Conservation (phyloP, 345 rosid genomes). For the Salix koriyanagi region DNA sequence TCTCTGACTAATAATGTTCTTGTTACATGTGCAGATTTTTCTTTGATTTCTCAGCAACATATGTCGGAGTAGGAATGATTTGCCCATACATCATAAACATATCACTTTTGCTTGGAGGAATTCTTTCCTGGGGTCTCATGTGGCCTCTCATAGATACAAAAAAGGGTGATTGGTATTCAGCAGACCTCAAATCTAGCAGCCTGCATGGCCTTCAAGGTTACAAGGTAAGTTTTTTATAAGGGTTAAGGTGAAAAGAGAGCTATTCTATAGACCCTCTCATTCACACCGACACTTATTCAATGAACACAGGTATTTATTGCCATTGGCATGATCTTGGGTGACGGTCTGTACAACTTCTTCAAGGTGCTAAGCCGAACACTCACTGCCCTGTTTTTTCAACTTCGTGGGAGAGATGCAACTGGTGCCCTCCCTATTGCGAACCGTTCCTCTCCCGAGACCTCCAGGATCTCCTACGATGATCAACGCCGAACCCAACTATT, state of each 20-base stretch:
- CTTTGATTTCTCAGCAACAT: constrained; percentile 43
- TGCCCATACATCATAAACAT: constrained; percentile 29
- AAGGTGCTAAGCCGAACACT: constrained; percentile 24
- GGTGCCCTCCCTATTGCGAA: constrained; percentile 11
- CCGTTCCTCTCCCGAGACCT: neutral
- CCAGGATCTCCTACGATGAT: constrained; percentile 10
- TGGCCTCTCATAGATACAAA: constrained; percentile 28
- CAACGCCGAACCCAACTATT: constrained; percentile 28
- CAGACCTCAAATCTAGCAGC: constrained; percentile 1
- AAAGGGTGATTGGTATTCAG: constrained; percentile 26
- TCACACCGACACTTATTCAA: neutral
- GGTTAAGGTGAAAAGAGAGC: neutral
- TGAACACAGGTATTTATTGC: constrained; percentile 29
- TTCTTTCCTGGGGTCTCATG: constrained; percentile 35
- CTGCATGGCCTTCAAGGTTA: constrained; percentile 31
- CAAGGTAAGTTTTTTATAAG: constrained; percentile 3
- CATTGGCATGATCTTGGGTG: constrained; percentile 30
- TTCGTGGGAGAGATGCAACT: neutral
- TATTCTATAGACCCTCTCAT: neutral
- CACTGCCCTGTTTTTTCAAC: constrained; percentile 12
- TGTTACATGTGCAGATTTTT: constrained; percentile 18
- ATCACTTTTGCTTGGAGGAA: constrained; percentile 27
- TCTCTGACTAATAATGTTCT: neutral
- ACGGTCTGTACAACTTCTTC: constrained; percentile 30
- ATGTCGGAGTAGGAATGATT: constrained; percentile 35